These are phyloP conservation scores for Botryotinia calthae DNA, from an alignment of 2,329 filamentous ascomycete species.

Conservation along the genomic window DNA sequence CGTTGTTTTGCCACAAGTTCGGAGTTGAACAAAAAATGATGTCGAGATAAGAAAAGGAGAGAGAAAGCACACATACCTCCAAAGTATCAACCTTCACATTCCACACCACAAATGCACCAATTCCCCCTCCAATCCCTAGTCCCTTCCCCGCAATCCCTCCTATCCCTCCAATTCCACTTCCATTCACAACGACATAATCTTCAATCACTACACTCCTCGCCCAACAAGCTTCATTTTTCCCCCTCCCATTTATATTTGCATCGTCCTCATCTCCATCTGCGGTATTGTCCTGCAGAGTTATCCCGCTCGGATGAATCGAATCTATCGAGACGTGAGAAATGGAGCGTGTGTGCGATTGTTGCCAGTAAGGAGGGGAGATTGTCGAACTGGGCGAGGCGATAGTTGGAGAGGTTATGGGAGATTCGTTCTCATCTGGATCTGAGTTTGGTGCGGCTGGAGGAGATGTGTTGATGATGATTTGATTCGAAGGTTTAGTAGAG, in stretches of 20 bases:
- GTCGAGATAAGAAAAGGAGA: background rate
- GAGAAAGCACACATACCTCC: slow-evolving; percentile 51
- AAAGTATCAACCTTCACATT: slow-evolving; percentile 85
- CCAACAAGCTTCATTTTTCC: slow-evolving; percentile 58
- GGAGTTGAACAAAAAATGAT: background rate
- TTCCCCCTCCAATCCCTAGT: slow-evolving; percentile 13
- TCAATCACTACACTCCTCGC: slow-evolving; percentile 60
- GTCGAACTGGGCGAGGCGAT: slow-evolving; percentile 22
- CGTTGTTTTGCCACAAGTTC: background rate
- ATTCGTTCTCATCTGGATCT: background rate
- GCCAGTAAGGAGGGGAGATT: slow-evolving; percentile 45
- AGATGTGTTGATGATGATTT: background rate
- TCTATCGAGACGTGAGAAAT: slow-evolving; percentile 49
- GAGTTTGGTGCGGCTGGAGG: background rate
- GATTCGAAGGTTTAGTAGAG: background rate
- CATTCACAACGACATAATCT: slow-evolving; percentile 53
- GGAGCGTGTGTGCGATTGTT: slow-evolving; percentile 35
- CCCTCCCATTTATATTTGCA: background rate
- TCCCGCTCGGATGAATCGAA: slow-evolving; percentile 51
- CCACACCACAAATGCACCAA: slow-evolving; percentile 93
- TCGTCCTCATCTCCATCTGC: slow-evolving; percentile 44
- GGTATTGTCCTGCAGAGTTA: slow-evolving; percentile 59
- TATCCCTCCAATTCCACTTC: slow-evolving; percentile 27
- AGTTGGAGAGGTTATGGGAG: slow-evolving; percentile 18
- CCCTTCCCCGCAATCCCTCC: background rate